Evolutionary conservation across 2,329 filamentous ascomycete species (phyloP), one percentile per base, ranked within the genome.

Genomic region (Apiospora phragmitis): DNA sequence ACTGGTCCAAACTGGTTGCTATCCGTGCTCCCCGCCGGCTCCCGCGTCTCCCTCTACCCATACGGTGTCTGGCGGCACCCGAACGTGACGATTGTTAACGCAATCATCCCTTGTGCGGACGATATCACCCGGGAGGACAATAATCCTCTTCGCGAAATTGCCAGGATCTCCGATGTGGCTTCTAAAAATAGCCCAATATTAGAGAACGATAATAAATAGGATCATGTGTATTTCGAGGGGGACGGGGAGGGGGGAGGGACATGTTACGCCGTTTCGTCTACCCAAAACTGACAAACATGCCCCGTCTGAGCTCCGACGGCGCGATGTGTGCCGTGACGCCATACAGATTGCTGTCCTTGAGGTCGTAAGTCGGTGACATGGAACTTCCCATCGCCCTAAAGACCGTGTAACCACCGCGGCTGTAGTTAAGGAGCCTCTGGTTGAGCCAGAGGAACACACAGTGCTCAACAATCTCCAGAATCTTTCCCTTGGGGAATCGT

Each of bases 391-490:
- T 0, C 26, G 4, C 49, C 1, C 1, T 0, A 18, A 2, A 32
- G 4, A 18, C 2, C 7, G 0, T 1, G 26, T 8, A 32, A 32
- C 16, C 26, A 2, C 14, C 4, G 0, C 2, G 4, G 26, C 5
- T 55, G 26, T 7, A 5, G 1, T 2, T 18, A 8, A 12, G 4
- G 8, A 55, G 4, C 24, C 11, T 3, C 12, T 6, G 1, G 26
- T 9, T 7, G 5, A 7, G 2, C 9, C 49, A 7, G 14, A 1
- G 14, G 14, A 55, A 4, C 5, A 14, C 24, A 4, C 26, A 11
- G 1, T 3, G 5, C 4, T 55, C 49, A 16, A 55, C 4, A 14
- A 55, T 16, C 14, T 16, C 4, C 14, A 55, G 1, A 18, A 32
- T 32, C 49, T 32, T 32, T 2, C 49, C 49, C 26, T 29, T 4